phyloP scores from a whole-genome alignment of 306 rosid species.

The barrel medic (Medicago truncatula) region DNA sequence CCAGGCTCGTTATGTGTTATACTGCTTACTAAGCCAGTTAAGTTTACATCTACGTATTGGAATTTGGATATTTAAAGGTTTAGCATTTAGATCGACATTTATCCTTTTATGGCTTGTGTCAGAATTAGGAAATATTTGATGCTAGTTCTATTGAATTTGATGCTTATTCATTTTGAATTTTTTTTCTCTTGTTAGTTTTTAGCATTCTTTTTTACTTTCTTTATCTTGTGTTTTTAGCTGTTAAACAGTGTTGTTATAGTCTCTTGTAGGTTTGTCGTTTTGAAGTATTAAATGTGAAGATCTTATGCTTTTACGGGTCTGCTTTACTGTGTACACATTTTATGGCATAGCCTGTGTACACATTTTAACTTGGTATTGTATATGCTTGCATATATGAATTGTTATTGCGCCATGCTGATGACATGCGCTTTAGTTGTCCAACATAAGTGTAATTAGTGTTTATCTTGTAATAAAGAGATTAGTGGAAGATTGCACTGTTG shows the following conservation, averaged over 20 bases:
- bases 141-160: background rate
- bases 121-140: background rate
- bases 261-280: background rate
- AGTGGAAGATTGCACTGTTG: conserved; percentile 2
- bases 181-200: background rate
- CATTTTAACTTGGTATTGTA: conserved; percentile 1
- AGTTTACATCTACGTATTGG: background rate
- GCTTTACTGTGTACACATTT: background rate
- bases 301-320: background rate
- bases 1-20: conserved; percentile 9
- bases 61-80: conserved; percentile 19
- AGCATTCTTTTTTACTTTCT: background rate
- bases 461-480: background rate
- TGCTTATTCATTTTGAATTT: conserved; percentile 1
- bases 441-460: background rate
- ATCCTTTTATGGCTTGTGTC: background rate
- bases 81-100: background rate
- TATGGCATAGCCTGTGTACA: background rate
- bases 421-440: background rate
- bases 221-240: background rate
- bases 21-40: background rate
- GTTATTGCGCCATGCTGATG: conserved; percentile 11
- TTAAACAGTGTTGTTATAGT: background rate
- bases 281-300: background rate
- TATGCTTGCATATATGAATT: background rate